Conservation (phyloP, 306 rosid species). For the Vigna reflexopilosa region DNA sequence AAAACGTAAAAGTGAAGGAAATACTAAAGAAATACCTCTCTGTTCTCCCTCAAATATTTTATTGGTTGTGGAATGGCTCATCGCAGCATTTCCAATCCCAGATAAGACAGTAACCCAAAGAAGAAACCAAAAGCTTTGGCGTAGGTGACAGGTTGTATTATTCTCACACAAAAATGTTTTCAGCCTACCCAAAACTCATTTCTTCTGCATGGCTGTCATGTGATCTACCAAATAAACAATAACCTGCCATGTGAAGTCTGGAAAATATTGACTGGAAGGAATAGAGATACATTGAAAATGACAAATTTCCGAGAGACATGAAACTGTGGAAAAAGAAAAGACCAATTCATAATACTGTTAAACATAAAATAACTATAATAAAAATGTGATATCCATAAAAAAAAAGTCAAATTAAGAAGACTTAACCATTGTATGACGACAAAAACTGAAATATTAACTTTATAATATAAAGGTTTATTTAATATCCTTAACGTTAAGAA, state of each 20-base stretch:
- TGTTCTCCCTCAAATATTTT: not conserved
- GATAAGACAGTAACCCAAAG: not conserved
- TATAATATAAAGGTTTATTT: too few species aligned
- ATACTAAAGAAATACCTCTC: not conserved
- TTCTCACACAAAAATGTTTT: not conserved
- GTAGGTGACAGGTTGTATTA: conserved; percentile 5
- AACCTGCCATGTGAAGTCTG: conserved; percentile 7
- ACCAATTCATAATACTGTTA: not conserved
- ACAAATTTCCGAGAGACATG: not conserved
- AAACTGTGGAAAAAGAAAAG: not conserved
- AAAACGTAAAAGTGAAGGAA: too few species aligned
- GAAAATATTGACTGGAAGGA: not conserved
- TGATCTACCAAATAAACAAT: not conserved
- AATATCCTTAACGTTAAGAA: too few species aligned
- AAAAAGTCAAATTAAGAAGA: too few species aligned
- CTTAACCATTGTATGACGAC: too few species aligned
- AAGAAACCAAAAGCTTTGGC: not conserved
- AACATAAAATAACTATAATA: too few species aligned
- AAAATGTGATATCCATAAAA: too few species aligned
- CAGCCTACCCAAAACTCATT: conserved; percentile 22
- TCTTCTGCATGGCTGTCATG: conserved; percentile 28
- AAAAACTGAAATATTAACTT: too few species aligned
- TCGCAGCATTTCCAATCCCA: not conserved
- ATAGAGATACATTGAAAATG: not conserved
- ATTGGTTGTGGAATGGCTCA: not conserved